These are phyloP conservation scores for Trichophaea hybrida DNA, from an alignment of 2,329 filamentous ascomycete species.

Conservation along the genomic window DNA sequence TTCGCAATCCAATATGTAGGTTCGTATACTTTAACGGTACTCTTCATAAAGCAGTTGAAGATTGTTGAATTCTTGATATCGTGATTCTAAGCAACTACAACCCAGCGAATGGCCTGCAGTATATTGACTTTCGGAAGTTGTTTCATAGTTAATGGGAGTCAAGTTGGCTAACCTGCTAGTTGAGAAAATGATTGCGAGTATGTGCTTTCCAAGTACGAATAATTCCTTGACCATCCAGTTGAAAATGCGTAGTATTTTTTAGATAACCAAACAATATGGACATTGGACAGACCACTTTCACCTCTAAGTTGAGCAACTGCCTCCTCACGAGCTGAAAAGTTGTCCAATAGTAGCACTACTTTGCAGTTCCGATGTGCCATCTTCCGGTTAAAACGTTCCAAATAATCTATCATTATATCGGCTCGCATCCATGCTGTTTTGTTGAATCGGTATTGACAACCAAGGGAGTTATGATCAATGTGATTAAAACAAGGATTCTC, in stretches of 20 bases:
- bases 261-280: constrained; percentile 1
- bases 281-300: background rate
- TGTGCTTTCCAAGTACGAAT: constrained; percentile 7
- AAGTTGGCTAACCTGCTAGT: background rate
- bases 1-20: background rate
- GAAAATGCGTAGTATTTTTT: constrained; percentile 1
- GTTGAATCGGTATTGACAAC: constrained; percentile 1
- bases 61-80: background rate
- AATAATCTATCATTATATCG: constrained; percentile 3
- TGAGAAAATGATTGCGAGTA: constrained; percentile 1
- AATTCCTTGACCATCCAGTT: constrained; percentile 7
- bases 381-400: background rate
- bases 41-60: no score
- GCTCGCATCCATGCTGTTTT: constrained; percentile 5
- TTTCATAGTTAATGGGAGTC: background rate
- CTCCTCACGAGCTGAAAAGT: constrained; percentile 2
- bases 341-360: constrained; percentile 3
- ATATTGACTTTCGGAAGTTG: constrained; percentile 4
- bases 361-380: background rate
- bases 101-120: constrained; percentile 7
- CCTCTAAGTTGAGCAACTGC: background rate
- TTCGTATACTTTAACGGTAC: constrained; percentile 6
- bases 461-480: background rate
- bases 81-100: background rate
- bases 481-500: background rate